Base-by-base conservation (phyloP, 805 yeast genomes). In the Ogataea parapolymorpha region DNA sequence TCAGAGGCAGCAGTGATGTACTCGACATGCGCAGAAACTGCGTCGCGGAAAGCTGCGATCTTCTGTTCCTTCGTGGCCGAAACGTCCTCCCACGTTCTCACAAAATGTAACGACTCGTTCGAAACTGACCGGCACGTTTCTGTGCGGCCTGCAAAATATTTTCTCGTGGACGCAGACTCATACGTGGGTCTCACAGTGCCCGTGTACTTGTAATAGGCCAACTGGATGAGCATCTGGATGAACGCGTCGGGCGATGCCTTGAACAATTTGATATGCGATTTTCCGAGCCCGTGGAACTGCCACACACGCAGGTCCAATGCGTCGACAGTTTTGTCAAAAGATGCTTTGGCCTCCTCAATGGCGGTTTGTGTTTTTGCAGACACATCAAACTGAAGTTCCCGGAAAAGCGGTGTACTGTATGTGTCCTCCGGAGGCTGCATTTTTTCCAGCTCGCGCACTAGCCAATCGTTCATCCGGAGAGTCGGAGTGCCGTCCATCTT, bases 401-500 rank as follows among this genome's bases (percentile, higher is more conserved):
- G 47, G 39, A 45, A 42, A 6, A 27, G 20, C 1, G 24, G 20
- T 6, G 47, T 24, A 8, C 25, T 17, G n/a, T 9, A 56, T 53
- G 41, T 17, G 32, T 51, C 50, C 33, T 49, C 52, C 2, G 38
- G 35, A 12, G 41, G 11, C 2, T 35, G 18, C 46, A 51, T 41
- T 13, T 53, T 77, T 66, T 56, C 77, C 61, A 90, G 65, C 51
- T 78, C 74, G 39, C 72, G 72, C 49, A 80, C 72, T 28, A 91
- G 72, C 57, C 72, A 80, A 65, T 88, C 88, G 63, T 91, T 91
- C 68, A 91, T 68, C 50, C 88, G 80, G 56, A 87, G 79, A 23
- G 96, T 91, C 59, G 97, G 95, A 8, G 96, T 87, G 48, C 98
- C 99, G 65, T 91, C 99, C 98, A 91, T 91, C 71, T 79, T 85